A percentile compares a stretch with the other conserved stretches of the same genome.
These are phyloP conservation scores for Phaeosphaeria sp. DNA, from an alignment of 2,329 filamentous ascomycete species.

Conservation along the genomic window DNA sequence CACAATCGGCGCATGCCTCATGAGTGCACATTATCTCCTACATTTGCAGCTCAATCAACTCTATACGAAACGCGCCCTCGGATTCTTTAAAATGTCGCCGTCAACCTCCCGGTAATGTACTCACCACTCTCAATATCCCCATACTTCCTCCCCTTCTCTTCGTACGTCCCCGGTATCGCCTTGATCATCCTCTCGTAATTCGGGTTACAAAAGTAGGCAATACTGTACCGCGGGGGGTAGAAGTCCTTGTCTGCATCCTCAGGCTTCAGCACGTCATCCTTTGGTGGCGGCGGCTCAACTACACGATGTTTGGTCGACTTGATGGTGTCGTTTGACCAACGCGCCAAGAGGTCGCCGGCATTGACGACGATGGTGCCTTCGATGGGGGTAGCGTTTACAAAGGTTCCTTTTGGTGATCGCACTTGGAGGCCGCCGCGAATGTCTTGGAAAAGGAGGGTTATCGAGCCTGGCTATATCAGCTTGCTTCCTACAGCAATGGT, in stretches of 20 bases:
- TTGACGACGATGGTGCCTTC: slow-evolving; percentile 84
- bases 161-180: slow-evolving; percentile 79
- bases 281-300: slow-evolving; percentile 80
- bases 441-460: slow-evolving; percentile 58
- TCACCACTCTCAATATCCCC: slow-evolving; percentile 77
- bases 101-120: slow-evolving; percentile 79
- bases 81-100: slow-evolving; percentile 71
- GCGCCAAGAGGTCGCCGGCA: slow-evolving; percentile 81
- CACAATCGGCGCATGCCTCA: too few relatives aligned
- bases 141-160: slow-evolving; percentile 77
- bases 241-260: slow-evolving; percentile 56
- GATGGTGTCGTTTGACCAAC: slow-evolving; percentile 92
- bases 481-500: too few relatives aligned
- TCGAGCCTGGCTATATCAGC: slow-evolving; percentile 40
- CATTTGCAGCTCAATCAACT: too few relatives aligned
- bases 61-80: too few relatives aligned
- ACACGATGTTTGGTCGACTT: slow-evolving; percentile 90
- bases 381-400: slow-evolving; percentile 84
- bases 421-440: slow-evolving; percentile 65
- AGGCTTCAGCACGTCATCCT: too few relatives aligned
- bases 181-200: slow-evolving; percentile 79
- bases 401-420: slow-evolving; percentile 74
- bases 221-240: slow-evolving; percentile 79
- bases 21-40: too few relatives aligned
- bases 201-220: slow-evolving; percentile 93